These are phyloP conservation scores for Zymoseptoria ardabiliae DNA, from an alignment of 2,329 filamentous ascomycete species.

Conservation along the genomic window DNA sequence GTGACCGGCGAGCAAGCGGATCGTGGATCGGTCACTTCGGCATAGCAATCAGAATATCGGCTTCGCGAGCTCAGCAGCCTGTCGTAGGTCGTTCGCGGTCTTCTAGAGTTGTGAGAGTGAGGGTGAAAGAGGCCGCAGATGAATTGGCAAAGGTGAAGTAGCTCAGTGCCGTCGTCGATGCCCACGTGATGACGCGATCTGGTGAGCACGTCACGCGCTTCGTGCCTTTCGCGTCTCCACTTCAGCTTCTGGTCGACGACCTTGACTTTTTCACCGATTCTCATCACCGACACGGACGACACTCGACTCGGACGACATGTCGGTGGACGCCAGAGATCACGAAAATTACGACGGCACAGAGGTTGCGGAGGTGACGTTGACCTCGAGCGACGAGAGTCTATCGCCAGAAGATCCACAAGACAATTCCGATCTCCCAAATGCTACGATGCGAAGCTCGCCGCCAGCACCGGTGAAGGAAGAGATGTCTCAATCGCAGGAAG, in stretches of 20 bases:
- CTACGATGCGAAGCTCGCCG: too few species aligned
- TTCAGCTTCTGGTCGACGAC: too few species aligned
- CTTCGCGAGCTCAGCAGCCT: background rate
- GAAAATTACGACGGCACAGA: too few species aligned
- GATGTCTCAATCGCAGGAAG: background rate
- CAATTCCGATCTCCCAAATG: too few species aligned
- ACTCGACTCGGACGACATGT: too few species aligned
- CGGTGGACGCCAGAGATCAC: too few species aligned
- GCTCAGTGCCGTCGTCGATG: background rate
- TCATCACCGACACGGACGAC: too few species aligned
- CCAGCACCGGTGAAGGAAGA: background rate
- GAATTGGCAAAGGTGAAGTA: background rate
- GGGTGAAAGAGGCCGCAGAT: conserved; percentile 1
- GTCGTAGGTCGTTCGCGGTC: background rate
- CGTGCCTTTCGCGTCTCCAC: too few species aligned
- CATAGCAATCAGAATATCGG: background rate
- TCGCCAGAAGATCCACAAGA: too few species aligned
- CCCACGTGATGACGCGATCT: background rate
- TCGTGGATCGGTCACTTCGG: background rate
- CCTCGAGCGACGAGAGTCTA: too few species aligned
- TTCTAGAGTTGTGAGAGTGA: background rate
- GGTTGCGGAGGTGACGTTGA: background rate
- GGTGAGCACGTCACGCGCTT: background rate
- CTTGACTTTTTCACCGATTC: background rate
- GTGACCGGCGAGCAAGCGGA: conserved; percentile 1